Percentiles rank a stretch among this genome's conserved stretches.
Conservation (phyloP, 2,329 filamentous ascomycete genomes). For the Sporothrix sp. region DNA sequence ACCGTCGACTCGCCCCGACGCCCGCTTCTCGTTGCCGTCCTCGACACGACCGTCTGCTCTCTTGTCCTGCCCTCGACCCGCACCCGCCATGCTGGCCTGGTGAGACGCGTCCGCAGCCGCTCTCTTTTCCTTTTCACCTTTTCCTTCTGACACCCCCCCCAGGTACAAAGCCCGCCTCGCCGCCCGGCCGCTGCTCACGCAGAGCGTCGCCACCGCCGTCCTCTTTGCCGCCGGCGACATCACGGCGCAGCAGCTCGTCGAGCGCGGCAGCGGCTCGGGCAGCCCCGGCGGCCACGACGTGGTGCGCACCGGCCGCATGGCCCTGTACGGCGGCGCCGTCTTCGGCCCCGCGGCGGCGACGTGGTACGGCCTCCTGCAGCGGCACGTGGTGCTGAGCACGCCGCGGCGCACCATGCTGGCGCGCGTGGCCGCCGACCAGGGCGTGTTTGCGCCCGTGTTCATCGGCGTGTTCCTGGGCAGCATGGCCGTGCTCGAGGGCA, state of each 20-base stretch:
- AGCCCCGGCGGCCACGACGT: constrained; percentile 53
- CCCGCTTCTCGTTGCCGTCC: no score
- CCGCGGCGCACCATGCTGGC: constrained; percentile 62
- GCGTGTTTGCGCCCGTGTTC: constrained; percentile 74
- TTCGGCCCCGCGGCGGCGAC: constrained; percentile 82
- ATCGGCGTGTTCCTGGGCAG: constrained; percentile 71
- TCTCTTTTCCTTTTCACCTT: neutral
- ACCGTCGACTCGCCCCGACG: no score
- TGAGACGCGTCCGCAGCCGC: neutral
- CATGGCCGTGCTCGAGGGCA: constrained; percentile 76
- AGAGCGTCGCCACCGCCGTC: constrained; percentile 80
- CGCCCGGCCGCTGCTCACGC: constrained; percentile 75
- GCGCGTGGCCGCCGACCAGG: constrained; percentile 72
- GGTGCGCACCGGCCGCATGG: constrained; percentile 66
- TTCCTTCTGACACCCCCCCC: neutral
- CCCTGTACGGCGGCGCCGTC: constrained; percentile 66
- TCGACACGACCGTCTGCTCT: no score
- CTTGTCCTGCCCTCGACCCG: neutral
- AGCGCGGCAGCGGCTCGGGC: constrained; percentile 71
- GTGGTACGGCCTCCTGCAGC: constrained; percentile 76
- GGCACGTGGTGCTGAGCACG: constrained; percentile 53
- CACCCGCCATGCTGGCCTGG: constrained; percentile 14
- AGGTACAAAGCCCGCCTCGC: constrained; percentile 85
- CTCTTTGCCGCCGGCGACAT: constrained; percentile 89
- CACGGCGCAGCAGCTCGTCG: constrained; percentile 83